Evolutionary conservation across 73 alveolate genomes (phyloP), one percentile per base, ranked within the genome.

Genomic region (Paramecium primaurelia): DNA sequence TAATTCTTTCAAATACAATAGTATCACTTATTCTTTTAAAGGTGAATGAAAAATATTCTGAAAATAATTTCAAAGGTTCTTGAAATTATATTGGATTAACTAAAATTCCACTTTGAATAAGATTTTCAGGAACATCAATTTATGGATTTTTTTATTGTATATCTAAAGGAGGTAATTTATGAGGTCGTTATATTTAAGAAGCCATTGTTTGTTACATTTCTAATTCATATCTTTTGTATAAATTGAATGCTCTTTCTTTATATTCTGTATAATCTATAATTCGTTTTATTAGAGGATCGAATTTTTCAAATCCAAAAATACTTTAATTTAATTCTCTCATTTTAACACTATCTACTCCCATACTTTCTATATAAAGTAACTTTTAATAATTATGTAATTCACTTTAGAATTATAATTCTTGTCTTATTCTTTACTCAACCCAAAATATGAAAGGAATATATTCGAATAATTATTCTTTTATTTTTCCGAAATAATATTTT

Each of bases 291-390:
- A 80, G 6, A 11, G 91, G 91, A 11, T 25, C 26, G 8, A 80
- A 80, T 49, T 8, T 42, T 80, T 80, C 77, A 47, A 32, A 80
- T 18, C 77, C 91, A 45, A 49, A 45, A 8, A 80, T 18, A 45
- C 77, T 28, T 32, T 25, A 37, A 32, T 75, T 32, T 45, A 45
- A 14, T 44, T 80, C 91, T 28, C 38, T 80, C 73, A 44, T 42
- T 45, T 80, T 80, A 49, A 80, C 47, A 26, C 44, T 34, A 42
- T 80, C 91, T 25, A 80, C 91, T 80, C 91, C 91, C 91, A 80
- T 49, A 8, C 64, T 28, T 80, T 80, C 77, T 22, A 80, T 22
- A 10, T 47, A 42, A 20, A 80, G 51, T 18, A 42, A 26, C 12
- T 80, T 80, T 22, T 32, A 49, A 80, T 80, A 80, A 44, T 25